phyloP scores from a whole-genome alignment of 1,284 basidiomycete species.

The Caloboletus firmus region DNA sequence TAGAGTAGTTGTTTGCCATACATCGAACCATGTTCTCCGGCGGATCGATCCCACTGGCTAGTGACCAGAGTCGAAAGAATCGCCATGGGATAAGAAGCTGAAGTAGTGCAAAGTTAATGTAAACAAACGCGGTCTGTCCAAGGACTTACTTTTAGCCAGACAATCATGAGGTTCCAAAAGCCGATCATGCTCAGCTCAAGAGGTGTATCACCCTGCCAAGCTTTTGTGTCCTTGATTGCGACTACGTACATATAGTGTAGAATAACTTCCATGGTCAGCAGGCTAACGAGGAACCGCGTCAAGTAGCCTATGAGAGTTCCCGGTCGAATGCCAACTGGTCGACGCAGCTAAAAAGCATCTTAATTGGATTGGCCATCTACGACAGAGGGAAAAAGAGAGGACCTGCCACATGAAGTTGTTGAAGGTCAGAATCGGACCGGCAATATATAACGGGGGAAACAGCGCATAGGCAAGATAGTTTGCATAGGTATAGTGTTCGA shows the following conservation, averaged over 20 bases:
- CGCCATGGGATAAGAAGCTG: slow-evolving; percentile 96
- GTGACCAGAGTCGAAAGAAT: slow-evolving; percentile 95
- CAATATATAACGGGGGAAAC: slow-evolving; percentile 94
- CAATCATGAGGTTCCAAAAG: slow-evolving; percentile 95
- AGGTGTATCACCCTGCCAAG: slow-evolving; percentile 73
- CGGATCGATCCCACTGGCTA: slow-evolving; percentile 87
- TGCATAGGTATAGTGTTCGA: slow-evolving; percentile 52
- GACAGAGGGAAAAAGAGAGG: slow-evolving; percentile 20
- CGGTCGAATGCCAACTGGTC: slow-evolving; percentile 46
- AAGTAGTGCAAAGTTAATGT: not conserved
- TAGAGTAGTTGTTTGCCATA: slow-evolving; percentile 98
- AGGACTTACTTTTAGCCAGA: slow-evolving; percentile 88
- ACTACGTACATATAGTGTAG: slow-evolving; percentile 97
- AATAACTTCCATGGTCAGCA: slow-evolving; percentile 85
- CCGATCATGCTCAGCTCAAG: slow-evolving; percentile 90
- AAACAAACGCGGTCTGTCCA: not conserved
- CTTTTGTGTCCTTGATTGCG: slow-evolving; percentile 88
- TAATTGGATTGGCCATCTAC: not conserved
- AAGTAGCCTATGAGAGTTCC: slow-evolving; percentile 54
- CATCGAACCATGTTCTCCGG: slow-evolving; percentile 99
- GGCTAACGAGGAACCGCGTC: slow-evolving; percentile 61
- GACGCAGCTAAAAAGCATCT: slow-evolving; percentile 48
- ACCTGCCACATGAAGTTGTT: slow-evolving; percentile 96
- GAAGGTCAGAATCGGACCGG: slow-evolving; percentile 95
- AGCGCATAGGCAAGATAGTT: slow-evolving; percentile 77